Conservation (phyloP, 2,329 filamentous ascomycete species). For the Arthroderma uncinatum region DNA sequence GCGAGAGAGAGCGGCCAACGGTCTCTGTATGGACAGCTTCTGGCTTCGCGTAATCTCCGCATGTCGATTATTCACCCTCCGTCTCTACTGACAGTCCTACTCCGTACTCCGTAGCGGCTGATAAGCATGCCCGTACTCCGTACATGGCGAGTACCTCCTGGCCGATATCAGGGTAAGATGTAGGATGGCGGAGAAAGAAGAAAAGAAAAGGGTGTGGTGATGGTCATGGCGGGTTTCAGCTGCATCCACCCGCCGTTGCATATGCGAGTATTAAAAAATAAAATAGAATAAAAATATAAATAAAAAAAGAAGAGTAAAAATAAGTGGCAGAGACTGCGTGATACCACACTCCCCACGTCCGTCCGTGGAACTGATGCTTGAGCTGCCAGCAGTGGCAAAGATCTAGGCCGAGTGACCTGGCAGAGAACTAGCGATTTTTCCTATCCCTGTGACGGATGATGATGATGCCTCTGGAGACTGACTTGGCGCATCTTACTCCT, state of each 20-base stretch:
- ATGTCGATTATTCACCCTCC: neutral
- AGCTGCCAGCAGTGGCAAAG: neutral
- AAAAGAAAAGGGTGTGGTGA: neutral
- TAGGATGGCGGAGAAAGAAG: neutral
- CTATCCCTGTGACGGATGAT: neutral
- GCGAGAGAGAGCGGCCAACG: neutral
- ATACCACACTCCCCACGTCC: neutral
- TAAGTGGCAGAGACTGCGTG: slow-evolving; percentile 8
- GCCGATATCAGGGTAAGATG: neutral
- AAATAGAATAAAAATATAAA: slow-evolving; percentile 4
- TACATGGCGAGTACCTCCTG: neutral
- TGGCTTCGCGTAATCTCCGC: neutral
- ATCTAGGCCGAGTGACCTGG: neutral
- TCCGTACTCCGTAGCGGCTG: neutral
- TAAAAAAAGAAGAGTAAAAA: slow-evolving; percentile 9
- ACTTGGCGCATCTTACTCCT: too few relatives aligned
- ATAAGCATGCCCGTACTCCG: too few relatives aligned
- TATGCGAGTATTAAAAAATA: slow-evolving; percentile 19
- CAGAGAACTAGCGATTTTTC: neutral
- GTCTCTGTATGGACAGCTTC: neutral
- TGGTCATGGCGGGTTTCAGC: slow-evolving; percentile 18
- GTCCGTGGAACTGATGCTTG: slow-evolving; percentile 1
- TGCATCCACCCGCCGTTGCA: slow-evolving; percentile 22
- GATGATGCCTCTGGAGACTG: too few relatives aligned
- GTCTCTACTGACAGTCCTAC: neutral